Evolutionary conservation across 352 stramenopile genomes (phyloP).

Genomic region (Pseudoperonospora humuli): DNA sequence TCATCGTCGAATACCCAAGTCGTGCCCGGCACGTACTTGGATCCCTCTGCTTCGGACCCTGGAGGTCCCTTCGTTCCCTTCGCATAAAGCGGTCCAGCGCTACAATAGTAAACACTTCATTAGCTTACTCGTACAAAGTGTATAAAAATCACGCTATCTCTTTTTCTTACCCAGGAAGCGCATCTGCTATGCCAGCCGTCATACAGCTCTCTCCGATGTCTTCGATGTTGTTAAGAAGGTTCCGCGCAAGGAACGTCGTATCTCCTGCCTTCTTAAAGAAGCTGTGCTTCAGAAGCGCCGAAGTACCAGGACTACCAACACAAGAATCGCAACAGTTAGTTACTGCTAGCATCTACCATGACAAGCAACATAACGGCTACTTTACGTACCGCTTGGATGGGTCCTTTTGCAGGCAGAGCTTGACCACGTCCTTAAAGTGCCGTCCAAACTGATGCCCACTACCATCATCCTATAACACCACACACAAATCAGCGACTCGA

Average conservation of each 20-base stretch:
- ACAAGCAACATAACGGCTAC: not conserved
- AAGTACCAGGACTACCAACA: conserved; percentile 55
- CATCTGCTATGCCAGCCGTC: conserved; percentile 73
- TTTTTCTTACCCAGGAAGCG: conserved; percentile 57
- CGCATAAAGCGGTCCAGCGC: conserved; percentile 72
- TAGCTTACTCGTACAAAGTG: not conserved
- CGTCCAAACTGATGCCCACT: conserved; percentile 74
- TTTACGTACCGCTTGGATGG: conserved; percentile 71
- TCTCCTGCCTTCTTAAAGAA: conserved; percentile 87
- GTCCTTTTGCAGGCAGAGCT: conserved; percentile 85
- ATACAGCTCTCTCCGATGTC: conserved; percentile 87
- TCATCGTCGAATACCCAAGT: conserved; percentile 88
- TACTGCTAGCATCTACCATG: not conserved
- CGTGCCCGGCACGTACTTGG: conserved; percentile 83
- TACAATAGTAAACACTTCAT: conserved; percentile 10
- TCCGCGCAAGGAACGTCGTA: conserved; percentile 53
- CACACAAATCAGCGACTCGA: not conserved
- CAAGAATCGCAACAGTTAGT: conserved; percentile 1
- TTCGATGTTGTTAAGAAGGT: conserved; percentile 68
- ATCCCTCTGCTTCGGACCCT: conserved; percentile 48
- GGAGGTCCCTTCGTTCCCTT: conserved; percentile 68
- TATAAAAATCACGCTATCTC: not conserved
- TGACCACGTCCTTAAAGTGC: conserved; percentile 86
- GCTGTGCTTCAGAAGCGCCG: conserved; percentile 79
- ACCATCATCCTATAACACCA: conserved; percentile 57